These are phyloP conservation scores for Didymosphaeria variabile DNA, from an alignment of 2,329 filamentous ascomycete genomes.

Conservation along the genomic window DNA sequence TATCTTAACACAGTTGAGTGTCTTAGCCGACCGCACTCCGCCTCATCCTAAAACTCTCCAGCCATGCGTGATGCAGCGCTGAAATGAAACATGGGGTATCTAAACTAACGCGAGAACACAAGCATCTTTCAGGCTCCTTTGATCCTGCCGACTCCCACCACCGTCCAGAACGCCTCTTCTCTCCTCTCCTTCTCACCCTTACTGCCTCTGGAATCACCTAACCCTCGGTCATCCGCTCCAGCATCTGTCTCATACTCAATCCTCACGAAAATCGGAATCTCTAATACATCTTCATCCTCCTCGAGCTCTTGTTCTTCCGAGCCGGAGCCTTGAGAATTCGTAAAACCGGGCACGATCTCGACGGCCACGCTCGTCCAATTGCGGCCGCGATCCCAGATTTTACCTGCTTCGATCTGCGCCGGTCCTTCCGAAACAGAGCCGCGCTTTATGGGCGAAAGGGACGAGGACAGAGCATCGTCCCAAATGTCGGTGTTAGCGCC, in stretches of 20 bases:
- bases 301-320: constrained; percentile 41
- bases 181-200: constrained; percentile 75
- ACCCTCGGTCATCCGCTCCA: constrained; percentile 60
- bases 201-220: constrained; percentile 55
- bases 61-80: neutral
- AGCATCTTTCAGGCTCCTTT: constrained; percentile 35
- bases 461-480: constrained; percentile 80
- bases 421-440: constrained; percentile 34
- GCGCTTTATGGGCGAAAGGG: constrained; percentile 48
- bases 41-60: neutral
- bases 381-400: constrained; percentile 92
- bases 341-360: constrained; percentile 76
- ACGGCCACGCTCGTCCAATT: constrained; percentile 97
- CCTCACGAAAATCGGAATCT: constrained; percentile 93
- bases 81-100: constrained; percentile 4
- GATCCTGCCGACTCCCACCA: constrained; percentile 86
- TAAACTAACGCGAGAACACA: neutral
- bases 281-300: constrained; percentile 72
- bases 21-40: too few species aligned
- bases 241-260: constrained; percentile 87
- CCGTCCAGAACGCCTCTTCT: constrained; percentile 95
- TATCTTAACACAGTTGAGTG: too few species aligned
- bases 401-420: constrained; percentile 77
- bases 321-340: constrained; percentile 27
- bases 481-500: constrained; percentile 93